Conservation (phyloP, 2,329 filamentous ascomycete genomes). For the Hymenoscyphus infarciens region DNA sequence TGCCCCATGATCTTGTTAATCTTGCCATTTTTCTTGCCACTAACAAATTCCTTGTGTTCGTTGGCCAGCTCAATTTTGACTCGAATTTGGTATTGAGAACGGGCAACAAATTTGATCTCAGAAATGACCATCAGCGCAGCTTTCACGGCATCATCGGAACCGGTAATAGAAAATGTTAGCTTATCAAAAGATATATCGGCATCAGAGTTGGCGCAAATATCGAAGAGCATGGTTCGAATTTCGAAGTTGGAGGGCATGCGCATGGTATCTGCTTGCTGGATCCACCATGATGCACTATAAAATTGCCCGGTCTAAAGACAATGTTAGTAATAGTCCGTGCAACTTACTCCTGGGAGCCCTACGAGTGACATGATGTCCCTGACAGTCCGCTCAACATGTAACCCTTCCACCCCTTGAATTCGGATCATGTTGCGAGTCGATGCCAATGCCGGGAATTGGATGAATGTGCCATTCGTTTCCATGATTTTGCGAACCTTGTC, state of each 20-base stretch:
- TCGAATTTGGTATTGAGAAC: slow-evolving; percentile 85
- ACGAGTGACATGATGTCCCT: slow-evolving; percentile 93
- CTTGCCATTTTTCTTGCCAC: slow-evolving; percentile 99
- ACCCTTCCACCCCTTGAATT: slow-evolving; percentile 87
- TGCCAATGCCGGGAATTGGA: slow-evolving; percentile 84
- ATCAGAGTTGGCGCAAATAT: slow-evolving; percentile 94
- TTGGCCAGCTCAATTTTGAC: slow-evolving; percentile 99
- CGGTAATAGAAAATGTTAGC: slow-evolving; percentile 87
- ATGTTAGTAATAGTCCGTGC: slow-evolving; percentile 28
- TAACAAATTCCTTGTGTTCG: slow-evolving; percentile 99
- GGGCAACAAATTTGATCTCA: slow-evolving; percentile 82
- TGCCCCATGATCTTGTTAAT: slow-evolving; percentile 99
- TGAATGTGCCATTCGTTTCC: slow-evolving; percentile 92
- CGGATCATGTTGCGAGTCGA: slow-evolving; percentile 80
- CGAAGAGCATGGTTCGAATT: slow-evolving; percentile 83
- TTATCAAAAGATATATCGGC: slow-evolving; percentile 95
- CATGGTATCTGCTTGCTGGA: slow-evolving; percentile 70
- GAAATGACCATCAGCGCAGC: slow-evolving; percentile 92
- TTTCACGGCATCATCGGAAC: slow-evolving; percentile 94
- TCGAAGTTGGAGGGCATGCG: slow-evolving; percentile 61
- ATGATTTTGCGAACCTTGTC: slow-evolving; percentile 98
- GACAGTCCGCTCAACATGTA: slow-evolving; percentile 92
- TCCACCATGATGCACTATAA: slow-evolving; percentile 95
- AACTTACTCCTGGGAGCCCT: slow-evolving; percentile 38
- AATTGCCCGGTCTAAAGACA: slow-evolving; percentile 78